Conservation (phyloP, 768 basidiomycete genomes). For the Termitomyces sp. region DNA sequence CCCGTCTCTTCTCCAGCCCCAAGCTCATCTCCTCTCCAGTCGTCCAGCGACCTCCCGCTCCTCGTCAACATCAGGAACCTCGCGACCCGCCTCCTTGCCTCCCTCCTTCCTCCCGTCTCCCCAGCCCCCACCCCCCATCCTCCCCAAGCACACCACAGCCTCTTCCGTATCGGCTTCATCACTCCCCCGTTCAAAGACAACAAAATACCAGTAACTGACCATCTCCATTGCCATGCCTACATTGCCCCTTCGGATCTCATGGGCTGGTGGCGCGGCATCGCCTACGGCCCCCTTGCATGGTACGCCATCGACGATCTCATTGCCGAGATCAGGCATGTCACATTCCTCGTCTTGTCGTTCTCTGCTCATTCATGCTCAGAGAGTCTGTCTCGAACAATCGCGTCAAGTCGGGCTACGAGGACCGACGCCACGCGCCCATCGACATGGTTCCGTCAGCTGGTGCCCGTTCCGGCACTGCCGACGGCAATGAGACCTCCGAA, state of each 20-base stretch:
- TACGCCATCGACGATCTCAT: conserved; percentile 74
- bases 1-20: conserved; percentile 2
- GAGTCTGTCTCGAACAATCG: conserved; percentile 81
- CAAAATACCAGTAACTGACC: conserved; percentile 76
- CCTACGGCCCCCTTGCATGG: conserved; percentile 67
- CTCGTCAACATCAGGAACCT: conserved; percentile 58
- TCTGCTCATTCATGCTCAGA: conserved; percentile 28
- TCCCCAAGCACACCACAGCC: conserved; percentile 20
- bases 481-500: conserved; percentile 58
- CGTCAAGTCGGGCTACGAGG: conserved; percentile 68
- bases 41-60: conserved; percentile 69
- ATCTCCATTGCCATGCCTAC: conserved; percentile 74
- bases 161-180: conserved; percentile 70
- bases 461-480: conserved; percentile 54
- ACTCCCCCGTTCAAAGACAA: conserved; percentile 72
- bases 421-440: conserved; percentile 57
- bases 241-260: conserved; percentile 56
- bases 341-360: neutral
- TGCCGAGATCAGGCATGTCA: conserved; percentile 66
- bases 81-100: conserved; percentile 48
- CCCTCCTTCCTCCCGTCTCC: conserved; percentile 33
- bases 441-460: conserved; percentile 71
- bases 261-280: conserved; percentile 70
- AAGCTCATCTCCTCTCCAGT: conserved; percentile 32
- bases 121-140: conserved; percentile 23